Base-by-base conservation (phyloP, 2,329 filamentous ascomycete species). In the Aureobasidium sp. region DNA sequence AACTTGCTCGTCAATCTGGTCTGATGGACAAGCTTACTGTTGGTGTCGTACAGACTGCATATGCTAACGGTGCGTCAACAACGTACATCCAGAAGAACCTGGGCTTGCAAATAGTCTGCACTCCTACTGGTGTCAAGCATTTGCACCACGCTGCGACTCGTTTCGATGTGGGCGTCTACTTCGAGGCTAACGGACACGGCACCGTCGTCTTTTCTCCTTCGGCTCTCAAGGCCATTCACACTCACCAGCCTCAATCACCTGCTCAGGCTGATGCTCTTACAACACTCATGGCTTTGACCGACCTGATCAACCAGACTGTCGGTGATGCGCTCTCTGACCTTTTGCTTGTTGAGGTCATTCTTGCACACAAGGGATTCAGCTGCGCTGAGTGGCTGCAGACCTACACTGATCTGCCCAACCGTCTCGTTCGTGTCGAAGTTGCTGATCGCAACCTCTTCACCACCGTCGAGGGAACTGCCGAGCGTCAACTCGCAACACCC, bases 301-400 rank as follows among this genome's bases (percentile, higher is more conserved):
- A 97, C 69, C 83, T 99, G 66, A 96, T 99, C 80, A 99, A 99
- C 81, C 94, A 99, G 79, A 94, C 94, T 0, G 93, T 97, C 51
- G 94, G 94, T 59, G 94, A 99, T 73, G 94, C 94, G 51, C 84
- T 99, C 63, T 96, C 92, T 0, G 94, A 99, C 77, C 89, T 97
- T 83, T 84, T 99, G 50, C 86, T 99, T 71, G 92, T 97, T 43
- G 94, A 99, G 77, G 90, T 93, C 37, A 94, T 97, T 67, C 87
- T 99, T 44, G 92, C 94, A 7, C 92, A 97, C 83, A 97, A 97
- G 80, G 83, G 82, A 67, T 99, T 92, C 92, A 86, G 84, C 29
- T 87, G 92, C 63, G 50, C 87, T 87, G 91, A 97, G 74, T 99
- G 94, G 94, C 86, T 92, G 65, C 84, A 85, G 66, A 97, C 92